Base-by-base conservation (phyloP, 2,329 filamentous ascomycete species). In the Ramularia endophylla region DNA sequence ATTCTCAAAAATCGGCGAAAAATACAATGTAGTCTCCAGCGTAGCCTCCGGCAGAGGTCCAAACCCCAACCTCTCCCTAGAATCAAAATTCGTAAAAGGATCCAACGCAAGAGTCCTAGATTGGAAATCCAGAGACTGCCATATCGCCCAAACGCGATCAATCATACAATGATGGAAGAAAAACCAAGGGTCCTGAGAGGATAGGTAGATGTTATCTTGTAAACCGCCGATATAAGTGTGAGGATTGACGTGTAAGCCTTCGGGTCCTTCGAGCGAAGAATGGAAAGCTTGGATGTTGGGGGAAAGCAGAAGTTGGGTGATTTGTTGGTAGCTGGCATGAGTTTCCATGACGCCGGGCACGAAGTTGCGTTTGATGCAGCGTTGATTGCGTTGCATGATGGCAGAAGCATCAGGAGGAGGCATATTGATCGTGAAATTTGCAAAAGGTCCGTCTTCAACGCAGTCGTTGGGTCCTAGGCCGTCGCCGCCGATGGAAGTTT, bases 361-460 rank as follows among this genome's bases (percentile, higher is more conserved):
- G 22, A 25, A 11, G 22, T 25, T 25, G 22, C 22, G 22, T 25
- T 25, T 25, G 6, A 25, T 25, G 11, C 22, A 25, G 6, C 22
- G 22, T 6, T 6, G 22, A 11, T 25, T 25, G 6, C 11, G 6
- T 25, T 25, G 22, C 22, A 6, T 25, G 6, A 11, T 11, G 22
- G 22, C 45, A 0, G 49, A 46, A 2, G 57, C 51, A 41, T 59
- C 51, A 15, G 76, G 66, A 2, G 76, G 76, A 0, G 75, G 75
- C 0, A 72, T 62, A 41, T 67, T 68, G 16, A 69, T 63, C 1
- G 48, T 51, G 53, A 62, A 60, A 45, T 76, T 65, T 47, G 65
- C 67, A 56, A 76, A 74, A 0, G 73, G 74, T 0, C 74, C 74
- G 0, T 59, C 61, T 5, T 54, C 66, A 2, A 79, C 63, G 51